Conservation (phyloP, 1,284 basidiomycete species). For the Pseudozyma thailandica region DNA sequence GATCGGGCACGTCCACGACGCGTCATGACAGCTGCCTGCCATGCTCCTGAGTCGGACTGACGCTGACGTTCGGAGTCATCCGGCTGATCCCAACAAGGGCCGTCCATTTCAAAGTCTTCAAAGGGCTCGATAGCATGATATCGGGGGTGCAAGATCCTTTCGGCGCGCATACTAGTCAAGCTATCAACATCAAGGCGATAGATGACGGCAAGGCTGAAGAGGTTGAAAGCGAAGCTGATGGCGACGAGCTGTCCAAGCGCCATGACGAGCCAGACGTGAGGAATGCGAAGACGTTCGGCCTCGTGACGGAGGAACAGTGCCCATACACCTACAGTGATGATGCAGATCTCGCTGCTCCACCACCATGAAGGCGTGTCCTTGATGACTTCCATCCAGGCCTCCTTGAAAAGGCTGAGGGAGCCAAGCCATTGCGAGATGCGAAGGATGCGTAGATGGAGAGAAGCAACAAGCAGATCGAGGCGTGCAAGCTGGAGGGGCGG, state of each 20-base stretch:
- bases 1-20: conserved; percentile 2
- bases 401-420: conserved; percentile 75
- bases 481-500: conserved; percentile 18
- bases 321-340: conserved; percentile 77
- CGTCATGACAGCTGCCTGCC: not conserved
- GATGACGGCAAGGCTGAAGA: conserved; percentile 76
- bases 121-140: conserved; percentile 16
- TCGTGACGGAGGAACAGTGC: conserved; percentile 74
- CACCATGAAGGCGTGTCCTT: conserved; percentile 74
- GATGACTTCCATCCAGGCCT: conserved; percentile 74
- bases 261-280: conserved; percentile 78
- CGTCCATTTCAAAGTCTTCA: not conserved
- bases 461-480: conserved; percentile 49
- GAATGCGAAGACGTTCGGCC: conserved; percentile 72
- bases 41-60: not conserved
- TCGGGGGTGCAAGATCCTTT: conserved; percentile 10
- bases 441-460: conserved; percentile 65
- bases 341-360: conserved; percentile 79
- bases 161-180: conserved; percentile 12
- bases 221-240: conserved; percentile 76
- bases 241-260: conserved; percentile 79
- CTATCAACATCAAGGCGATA: conserved; percentile 65
- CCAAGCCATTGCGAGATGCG: conserved; percentile 73
- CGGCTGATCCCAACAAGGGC: not conserved
- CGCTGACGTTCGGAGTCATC: not conserved